These are phyloP conservation scores for Macrophomina tecta DNA, from an alignment of 2,329 filamentous ascomycete genomes.

Conservation along the genomic window DNA sequence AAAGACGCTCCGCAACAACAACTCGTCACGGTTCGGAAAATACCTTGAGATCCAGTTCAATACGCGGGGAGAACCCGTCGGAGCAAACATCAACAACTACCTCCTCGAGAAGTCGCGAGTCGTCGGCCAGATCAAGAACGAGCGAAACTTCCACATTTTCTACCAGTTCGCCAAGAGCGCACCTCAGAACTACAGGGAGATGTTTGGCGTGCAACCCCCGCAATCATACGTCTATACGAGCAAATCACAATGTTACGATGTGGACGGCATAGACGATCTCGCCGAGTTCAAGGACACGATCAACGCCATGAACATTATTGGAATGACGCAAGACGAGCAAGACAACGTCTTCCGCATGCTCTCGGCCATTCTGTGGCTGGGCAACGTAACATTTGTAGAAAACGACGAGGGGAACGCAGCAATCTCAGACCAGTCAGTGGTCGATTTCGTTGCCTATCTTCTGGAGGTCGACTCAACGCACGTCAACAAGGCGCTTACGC, in stretches of 20 bases:
- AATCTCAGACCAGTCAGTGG: constrained; percentile 86
- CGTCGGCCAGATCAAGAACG: constrained; percentile 91
- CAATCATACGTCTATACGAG: constrained; percentile 95
- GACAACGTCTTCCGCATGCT: constrained; percentile 97
- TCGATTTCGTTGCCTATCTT: constrained; percentile 93
- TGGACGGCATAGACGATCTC: constrained; percentile 89
- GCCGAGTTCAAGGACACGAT: constrained; percentile 89
- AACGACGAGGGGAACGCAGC: constrained; percentile 88
- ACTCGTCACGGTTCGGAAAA: constrained; percentile 97
- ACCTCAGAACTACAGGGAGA: constrained; percentile 63
- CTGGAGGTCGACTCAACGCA: constrained; percentile 83
- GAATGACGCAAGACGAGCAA: constrained; percentile 84
- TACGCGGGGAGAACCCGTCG: constrained; percentile 84
- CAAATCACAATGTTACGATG: constrained; percentile 91
- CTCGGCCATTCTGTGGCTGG: constrained; percentile 88
- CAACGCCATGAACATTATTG: constrained; percentile 94
- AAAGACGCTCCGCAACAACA: constrained; percentile 97
- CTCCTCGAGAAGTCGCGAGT: constrained; percentile 94
- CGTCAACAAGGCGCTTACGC: constrained; percentile 85
- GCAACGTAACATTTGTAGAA: constrained; percentile 90
- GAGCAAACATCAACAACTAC: constrained; percentile 98
- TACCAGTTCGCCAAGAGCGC: constrained; percentile 98
- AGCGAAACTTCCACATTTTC: constrained; percentile 99
- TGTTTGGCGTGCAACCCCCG: constrained; percentile 89
- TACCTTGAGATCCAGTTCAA: constrained; percentile 99